Evolutionary conservation across 2,329 filamentous ascomycete genomes (phyloP), one percentile per base, ranked within the genome.

Genomic region (Cladosporium colombiae): DNA sequence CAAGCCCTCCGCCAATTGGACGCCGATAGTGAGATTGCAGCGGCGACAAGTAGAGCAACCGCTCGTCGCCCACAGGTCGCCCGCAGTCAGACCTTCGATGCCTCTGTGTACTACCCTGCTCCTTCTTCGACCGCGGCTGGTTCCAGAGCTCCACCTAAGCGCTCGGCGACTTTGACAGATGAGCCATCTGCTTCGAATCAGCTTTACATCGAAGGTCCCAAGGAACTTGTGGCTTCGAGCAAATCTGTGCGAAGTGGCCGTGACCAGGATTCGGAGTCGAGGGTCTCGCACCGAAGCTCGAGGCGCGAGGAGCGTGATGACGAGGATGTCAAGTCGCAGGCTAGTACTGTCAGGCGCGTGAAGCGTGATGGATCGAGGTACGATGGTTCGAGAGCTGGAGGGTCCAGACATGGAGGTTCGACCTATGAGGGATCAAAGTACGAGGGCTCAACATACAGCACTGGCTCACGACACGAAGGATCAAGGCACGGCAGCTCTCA

Each of bases 211-310:
- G 61, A 63, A 33, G 61, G 61, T 8, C 50, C 61, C 5, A 63
- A 63, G 27, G 61, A 63, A 2, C 10, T 63, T 11, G 33, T 46
- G 18, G 25, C 61, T 37, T 55, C 61, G 21, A 31, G 33, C 35
- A 55, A 56, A 18, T 63, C 61, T 25, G 65, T 68, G 8, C 67
- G 70, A 56, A 67, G 64, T 21, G 65, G 68, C n/a, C 66, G 80
- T 62, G 78, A 75, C 49, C 77, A 76, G 75, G 66, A 56, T 55
- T 72, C 69, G 25, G 55, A 16, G 21, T 35, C 29, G 33, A 49
- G n/a, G 16, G 23, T 62, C 18, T 62, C 60, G 29, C 50, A 56
- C 7, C 35, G 61, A 10, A 63, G 61, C 49, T 55, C 33, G 33
- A 55, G 49, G 33, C 50, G 35, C 25, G 35, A 37, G 10, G 35